Evolutionary conservation across 108 stramenopile genomes (phyloP).

Genomic region (Poteriospumella lacustris): DNA sequence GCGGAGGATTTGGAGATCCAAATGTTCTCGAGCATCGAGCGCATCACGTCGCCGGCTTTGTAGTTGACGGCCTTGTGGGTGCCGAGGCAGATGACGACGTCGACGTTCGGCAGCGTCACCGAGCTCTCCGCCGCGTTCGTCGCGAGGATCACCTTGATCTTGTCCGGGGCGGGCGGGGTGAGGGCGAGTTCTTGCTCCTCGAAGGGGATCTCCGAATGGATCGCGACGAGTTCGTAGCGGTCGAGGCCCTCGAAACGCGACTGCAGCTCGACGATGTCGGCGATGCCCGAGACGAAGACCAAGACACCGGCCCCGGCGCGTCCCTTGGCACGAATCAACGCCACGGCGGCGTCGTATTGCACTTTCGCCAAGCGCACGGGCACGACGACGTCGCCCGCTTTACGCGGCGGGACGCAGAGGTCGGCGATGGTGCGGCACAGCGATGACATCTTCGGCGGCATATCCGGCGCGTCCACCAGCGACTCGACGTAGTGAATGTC

Average conservation of each 20-base stretch:
- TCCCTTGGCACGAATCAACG: slow-evolving; percentile 31
- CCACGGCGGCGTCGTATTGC: slow-evolving; percentile 30
- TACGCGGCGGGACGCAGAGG: too few relatives aligned
- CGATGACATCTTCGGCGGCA: too few relatives aligned
- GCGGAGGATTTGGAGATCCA: slow-evolving; percentile 48
- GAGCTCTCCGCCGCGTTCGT: slow-evolving; percentile 50
- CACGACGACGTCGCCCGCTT: too few relatives aligned
- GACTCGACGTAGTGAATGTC: background rate
- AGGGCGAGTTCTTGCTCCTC: slow-evolving; percentile 44
- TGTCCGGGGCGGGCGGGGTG: background rate
- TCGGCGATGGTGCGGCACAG: too few relatives aligned
- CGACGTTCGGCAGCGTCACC: slow-evolving; percentile 45
- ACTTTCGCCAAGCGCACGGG: background rate
- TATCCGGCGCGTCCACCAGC: too few relatives aligned
- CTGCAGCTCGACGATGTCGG: slow-evolving; percentile 35
- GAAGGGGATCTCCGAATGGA: slow-evolving; percentile 47
- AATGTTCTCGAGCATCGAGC: slow-evolving; percentile 1
- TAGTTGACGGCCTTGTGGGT: slow-evolving; percentile 30
- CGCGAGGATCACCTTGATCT: slow-evolving; percentile 38
- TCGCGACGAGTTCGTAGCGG: slow-evolving; percentile 24
- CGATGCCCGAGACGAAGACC: slow-evolving; percentile 42
- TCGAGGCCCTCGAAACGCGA: slow-evolving; percentile 32
- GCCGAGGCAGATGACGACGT: slow-evolving; percentile 42
- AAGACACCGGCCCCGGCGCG: slow-evolving; percentile 34
- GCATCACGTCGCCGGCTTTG: background rate